phyloP scores from a whole-genome alignment of 78 protist genomes.

The Dictyostelium intermedium region DNA sequence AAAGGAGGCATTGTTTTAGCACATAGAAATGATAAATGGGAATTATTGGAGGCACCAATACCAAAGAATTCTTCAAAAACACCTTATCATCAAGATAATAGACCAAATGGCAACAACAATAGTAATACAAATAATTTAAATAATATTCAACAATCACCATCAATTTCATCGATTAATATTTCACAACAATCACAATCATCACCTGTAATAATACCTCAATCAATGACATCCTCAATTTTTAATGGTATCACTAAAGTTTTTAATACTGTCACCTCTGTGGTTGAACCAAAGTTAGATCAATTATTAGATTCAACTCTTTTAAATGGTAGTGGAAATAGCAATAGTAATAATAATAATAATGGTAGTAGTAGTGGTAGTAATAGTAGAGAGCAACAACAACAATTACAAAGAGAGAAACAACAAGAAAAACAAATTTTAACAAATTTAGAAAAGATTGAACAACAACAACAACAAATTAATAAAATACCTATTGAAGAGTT shows the following conservation, averaged over 20 bases:
- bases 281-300: neutral
- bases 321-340: neutral
- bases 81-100: constrained; percentile 28
- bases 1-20: constrained; percentile 24
- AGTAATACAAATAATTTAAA: neutral
- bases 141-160: constrained; percentile 16
- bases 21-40: constrained; percentile 64
- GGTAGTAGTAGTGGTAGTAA: too few species aligned
- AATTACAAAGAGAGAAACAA: neutral
- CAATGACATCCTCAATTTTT: neutral
- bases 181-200: constrained; percentile 13
- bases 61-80: neutral
- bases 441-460: neutral
- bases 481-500: neutral
- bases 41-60: constrained; percentile 59
- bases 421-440: neutral
- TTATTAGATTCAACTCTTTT: neutral
- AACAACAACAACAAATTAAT: neutral
- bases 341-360: neutral
- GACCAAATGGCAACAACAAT: neutral
- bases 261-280: neutral
- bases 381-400: neutral
- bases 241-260: neutral
- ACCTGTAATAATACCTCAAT: neutral
- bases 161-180: neutral